Base-by-base conservation (phyloP, 441 rosid genomes). In the Viola pubescens region DNA sequence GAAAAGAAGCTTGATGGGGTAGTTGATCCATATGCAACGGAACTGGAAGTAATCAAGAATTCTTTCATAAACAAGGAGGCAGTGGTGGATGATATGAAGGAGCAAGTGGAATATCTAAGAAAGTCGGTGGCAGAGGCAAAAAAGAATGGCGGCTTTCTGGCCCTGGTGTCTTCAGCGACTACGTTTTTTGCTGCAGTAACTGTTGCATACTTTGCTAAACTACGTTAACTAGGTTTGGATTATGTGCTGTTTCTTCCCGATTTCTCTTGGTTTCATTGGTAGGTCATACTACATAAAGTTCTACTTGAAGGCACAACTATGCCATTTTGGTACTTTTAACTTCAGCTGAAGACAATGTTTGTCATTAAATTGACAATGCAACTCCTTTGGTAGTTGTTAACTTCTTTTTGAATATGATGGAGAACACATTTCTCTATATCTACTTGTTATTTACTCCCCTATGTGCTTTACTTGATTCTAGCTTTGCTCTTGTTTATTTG, bases 181-280 rank as follows among this genome's bases (percentile, higher is more conserved):
- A 82, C 90, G 2, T 10, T 91, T 61, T 43, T 83, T 46, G 86
- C 87, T 47, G 90, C 92, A 26, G 84, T 69, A 9, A 77, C 82
- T 13, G 55, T 88, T 64, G 95, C 92, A 5, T 84, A 81, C 67
- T 71, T 73, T 40, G 79, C 84, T 37, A 76, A 72, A 56, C 56
- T 63, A 42, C 86, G 78, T 7, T 84, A 68, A 83, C 34, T 26
- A 26, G 34, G 34, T 26, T 26, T 42, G 8, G 50, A 40, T 38
- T 4, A 4, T 3, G 43, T 56, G 60, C 14, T 54, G 5, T 42
- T 41, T 49, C 6, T 19, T 44, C 44, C 45, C 54, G 43, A 52
- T 40, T 16, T 60, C 13, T 40, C 50, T 61, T 50, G 8, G 63
- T 61, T 61, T 40, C 16, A 43, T 54, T 69, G 67, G 62, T 51